A percentile compares a stretch with the other conserved stretches of the same genome.
Conservation (phyloP, 495 filamentous ascomycete species). For the Penicillium crystallinum region DNA sequence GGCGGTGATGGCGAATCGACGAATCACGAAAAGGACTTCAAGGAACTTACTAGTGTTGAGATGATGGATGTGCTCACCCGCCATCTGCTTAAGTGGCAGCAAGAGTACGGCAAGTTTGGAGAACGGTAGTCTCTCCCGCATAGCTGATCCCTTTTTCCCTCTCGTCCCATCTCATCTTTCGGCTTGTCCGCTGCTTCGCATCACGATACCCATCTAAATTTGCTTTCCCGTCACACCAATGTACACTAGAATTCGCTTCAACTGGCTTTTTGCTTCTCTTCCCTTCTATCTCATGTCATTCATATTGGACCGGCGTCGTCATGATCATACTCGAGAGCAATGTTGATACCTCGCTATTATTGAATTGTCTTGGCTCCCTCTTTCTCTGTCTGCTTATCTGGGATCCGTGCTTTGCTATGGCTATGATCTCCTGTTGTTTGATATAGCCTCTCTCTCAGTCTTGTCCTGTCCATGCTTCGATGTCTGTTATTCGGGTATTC, state of each 20-base stretch:
- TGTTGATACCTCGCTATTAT: conserved; percentile 5
- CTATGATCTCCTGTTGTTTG: background rate
- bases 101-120: conserved; percentile 51
- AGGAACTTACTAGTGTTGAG: conserved; percentile 62
- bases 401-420: conserved; percentile 3
- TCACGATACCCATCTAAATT: conserved; percentile 26
- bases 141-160: conserved; percentile 1
- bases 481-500: background rate
- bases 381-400: conserved; percentile 4
- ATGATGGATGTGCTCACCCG: conserved; percentile 81
- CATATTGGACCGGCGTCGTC: conserved; percentile 19
- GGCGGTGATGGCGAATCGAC: conserved; percentile 24
- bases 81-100: conserved; percentile 74
- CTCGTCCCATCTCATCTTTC: conserved; percentile 1
- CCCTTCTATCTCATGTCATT: conserved; percentile 11
- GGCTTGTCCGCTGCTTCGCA: conserved; percentile 15
- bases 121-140: conserved; percentile 35
- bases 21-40: conserved; percentile 51
- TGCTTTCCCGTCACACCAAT: conserved; percentile 10
- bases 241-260: conserved; percentile 20
- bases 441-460: background rate
- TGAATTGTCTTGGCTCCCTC: background rate
- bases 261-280: conserved; percentile 2
- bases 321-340: conserved; percentile 12
- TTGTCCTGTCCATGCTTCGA: background rate